A percentile compares a stretch with the other conserved stretches of the same genome.
Conservation (phyloP, 1,284 basidiomycete genomes). For the Leccinum griseonigrum region DNA sequence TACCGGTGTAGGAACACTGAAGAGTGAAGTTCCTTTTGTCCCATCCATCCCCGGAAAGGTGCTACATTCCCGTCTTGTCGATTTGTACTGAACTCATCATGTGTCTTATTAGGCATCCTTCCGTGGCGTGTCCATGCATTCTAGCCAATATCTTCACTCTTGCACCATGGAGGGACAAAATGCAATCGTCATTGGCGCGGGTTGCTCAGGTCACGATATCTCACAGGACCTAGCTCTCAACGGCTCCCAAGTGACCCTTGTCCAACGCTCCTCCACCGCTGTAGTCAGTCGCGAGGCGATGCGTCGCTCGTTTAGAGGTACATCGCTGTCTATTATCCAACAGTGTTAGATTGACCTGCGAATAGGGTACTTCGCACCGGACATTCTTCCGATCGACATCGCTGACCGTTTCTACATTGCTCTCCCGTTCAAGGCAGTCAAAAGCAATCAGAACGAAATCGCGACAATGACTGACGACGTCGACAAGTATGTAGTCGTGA, state of each 20-base stretch:
- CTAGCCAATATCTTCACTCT: conserved; percentile 10
- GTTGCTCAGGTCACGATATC: conserved; percentile 20
- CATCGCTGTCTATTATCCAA: background rate
- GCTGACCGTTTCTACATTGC: conserved; percentile 17
- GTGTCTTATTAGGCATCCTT: background rate
- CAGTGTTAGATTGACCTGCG: background rate
- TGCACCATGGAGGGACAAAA: background rate
- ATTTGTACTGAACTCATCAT: background rate
- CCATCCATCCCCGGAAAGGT: conserved; percentile 7
- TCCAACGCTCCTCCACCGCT: conserved; percentile 16
- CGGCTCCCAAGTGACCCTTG: conserved; percentile 7
- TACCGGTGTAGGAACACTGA: conserved; percentile 11
- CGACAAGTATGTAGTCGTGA: conserved; percentile 8
- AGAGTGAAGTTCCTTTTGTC: conserved; percentile 5
- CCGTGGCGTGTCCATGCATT: conserved; percentile 7
- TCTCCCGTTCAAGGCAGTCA: conserved; percentile 12
- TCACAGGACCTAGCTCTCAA: conserved; percentile 13
- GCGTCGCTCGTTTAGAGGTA: conserved; percentile 12
- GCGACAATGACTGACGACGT: conserved; percentile 7
- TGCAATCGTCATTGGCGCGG: conserved; percentile 11
- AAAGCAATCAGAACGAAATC: conserved; percentile 6
- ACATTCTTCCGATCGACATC: conserved; percentile 15
- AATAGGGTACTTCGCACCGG: conserved; percentile 14
- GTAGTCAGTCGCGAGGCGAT: conserved; percentile 16
- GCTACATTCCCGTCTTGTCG: background rate